phyloP scores from a whole-genome alignment of 2,329 filamentous ascomycete species.

The Nemania sp. region DNA sequence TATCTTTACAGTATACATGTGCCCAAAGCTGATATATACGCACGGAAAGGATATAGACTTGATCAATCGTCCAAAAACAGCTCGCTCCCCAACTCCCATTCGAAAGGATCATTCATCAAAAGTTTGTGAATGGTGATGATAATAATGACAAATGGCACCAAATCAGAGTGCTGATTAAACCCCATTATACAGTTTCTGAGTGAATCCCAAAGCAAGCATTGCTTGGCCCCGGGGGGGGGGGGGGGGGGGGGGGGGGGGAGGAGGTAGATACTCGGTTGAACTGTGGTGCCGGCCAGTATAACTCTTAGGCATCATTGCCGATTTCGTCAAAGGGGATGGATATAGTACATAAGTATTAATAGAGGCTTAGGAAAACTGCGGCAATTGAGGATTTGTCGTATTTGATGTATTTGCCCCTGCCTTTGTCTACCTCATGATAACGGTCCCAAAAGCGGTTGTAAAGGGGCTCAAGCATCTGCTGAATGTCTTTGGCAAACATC shows the following conservation, averaged over 20 bases:
- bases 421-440: constrained; percentile 97
- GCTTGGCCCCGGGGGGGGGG: no score
- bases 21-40: neutral
- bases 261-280: neutral
- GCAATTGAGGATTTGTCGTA: constrained; percentile 90
- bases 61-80: constrained; percentile 10
- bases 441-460: constrained; percentile 97
- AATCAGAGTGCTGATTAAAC: neutral
- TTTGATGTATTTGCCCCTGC: constrained; percentile 97
- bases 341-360: constrained; percentile 47
- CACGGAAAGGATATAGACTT: neutral
- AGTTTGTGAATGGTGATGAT: neutral
- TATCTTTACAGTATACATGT: neutral
- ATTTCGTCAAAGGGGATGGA: neutral
- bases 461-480: constrained; percentile 90
- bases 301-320: neutral
- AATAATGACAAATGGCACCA: neutral
- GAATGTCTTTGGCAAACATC: constrained; percentile 84
- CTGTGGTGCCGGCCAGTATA: neutral
- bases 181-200: neutral
- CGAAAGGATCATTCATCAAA: constrained; percentile 31
- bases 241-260: no score
- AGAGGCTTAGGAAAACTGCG: constrained; percentile 69
- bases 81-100: constrained; percentile 18
- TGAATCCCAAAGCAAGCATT: constrained; percentile 9